A percentile compares a stretch with the other conserved stretches of the same genome.
Evolutionary conservation across 2,329 filamentous ascomycete genomes (phyloP).

Genomic region (Orbilia oligospora): DNA sequence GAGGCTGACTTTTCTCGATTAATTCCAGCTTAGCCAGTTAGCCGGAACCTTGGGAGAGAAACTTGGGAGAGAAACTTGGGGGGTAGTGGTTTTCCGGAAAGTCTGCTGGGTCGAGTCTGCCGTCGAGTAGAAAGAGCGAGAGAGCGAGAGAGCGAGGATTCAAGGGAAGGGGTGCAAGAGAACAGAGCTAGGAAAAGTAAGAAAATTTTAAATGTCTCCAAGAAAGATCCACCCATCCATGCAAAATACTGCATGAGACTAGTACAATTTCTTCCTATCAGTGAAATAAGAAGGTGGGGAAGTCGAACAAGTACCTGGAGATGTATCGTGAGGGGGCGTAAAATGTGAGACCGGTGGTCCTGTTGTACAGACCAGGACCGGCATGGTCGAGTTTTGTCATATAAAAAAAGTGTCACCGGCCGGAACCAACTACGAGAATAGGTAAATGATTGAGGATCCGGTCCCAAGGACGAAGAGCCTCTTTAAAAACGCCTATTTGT

Average conservation of each 20-base stretch:
- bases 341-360: conserved; percentile 38
- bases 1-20: conserved; percentile 39
- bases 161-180: conserved; percentile 11
- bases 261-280: conserved; percentile 60
- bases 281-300: conserved; percentile 61
- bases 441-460: conserved; percentile 18
- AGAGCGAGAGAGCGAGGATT: conserved; percentile 36
- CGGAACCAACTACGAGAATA: conserved; percentile 28
- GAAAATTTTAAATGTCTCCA: conserved; percentile 58
- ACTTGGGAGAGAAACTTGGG: conserved; percentile 1
- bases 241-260: conserved; percentile 60
- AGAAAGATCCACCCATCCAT: conserved; percentile 61
- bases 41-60: conserved; percentile 21
- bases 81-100: conserved; percentile 17
- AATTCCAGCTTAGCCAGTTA: conserved; percentile 21
- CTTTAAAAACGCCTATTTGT: conserved; percentile 34
- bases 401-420: conserved; percentile 38
- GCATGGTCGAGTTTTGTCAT: conserved; percentile 9
- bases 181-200: conserved; percentile 49
- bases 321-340: conserved; percentile 40
- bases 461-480: conserved; percentile 28
- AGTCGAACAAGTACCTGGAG: conserved; percentile 52
- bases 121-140: conserved; percentile 41
- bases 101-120: neutral
- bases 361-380: conserved; percentile 54